These are phyloP conservation scores for Clonostachys sp. DNA, from an alignment of 2,329 filamentous ascomycete species.

Conservation along the genomic window DNA sequence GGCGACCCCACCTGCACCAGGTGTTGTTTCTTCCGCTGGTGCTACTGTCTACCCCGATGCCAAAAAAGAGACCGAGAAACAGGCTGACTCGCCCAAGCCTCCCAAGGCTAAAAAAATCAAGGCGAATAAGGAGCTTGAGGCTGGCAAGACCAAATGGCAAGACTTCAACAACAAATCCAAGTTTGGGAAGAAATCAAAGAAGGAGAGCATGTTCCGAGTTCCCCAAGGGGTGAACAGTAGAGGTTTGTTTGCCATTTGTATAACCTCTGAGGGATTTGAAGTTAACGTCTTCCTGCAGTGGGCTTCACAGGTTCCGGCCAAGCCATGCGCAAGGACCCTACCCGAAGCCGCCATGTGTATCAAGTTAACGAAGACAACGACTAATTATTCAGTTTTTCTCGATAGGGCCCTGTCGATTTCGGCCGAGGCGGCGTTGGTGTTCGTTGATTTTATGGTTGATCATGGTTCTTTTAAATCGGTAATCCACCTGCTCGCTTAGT, in stretches of 20 bases:
- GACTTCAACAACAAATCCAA: constrained; percentile 82
- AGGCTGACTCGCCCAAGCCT: constrained; percentile 64
- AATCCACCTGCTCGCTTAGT: constrained; percentile 21
- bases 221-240: constrained; percentile 80
- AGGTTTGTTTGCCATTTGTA: constrained; percentile 50
- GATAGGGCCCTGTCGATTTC: constrained; percentile 1
- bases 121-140: constrained; percentile 86
- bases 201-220: constrained; percentile 96
- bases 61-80: constrained; percentile 56
- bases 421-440: background rate
- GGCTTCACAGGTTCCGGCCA: constrained; percentile 95
- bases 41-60: constrained; percentile 58
- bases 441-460: constrained; percentile 4
- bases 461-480: constrained; percentile 17
- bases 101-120: constrained; percentile 85
- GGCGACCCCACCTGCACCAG: constrained; percentile 17
- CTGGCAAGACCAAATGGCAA: constrained; percentile 90
- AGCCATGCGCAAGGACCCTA: constrained; percentile 88
- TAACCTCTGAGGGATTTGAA: background rate
- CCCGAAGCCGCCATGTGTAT: constrained; percentile 79
- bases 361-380: constrained; percentile 72
- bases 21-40: constrained; percentile 48
- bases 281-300: constrained; percentile 50
- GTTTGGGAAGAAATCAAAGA: constrained; percentile 63
- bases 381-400: constrained; percentile 32